These are phyloP conservation scores for Hamamelis virginiana DNA, from an alignment of 164 flowering plant species.

Conservation along the genomic window DNA sequence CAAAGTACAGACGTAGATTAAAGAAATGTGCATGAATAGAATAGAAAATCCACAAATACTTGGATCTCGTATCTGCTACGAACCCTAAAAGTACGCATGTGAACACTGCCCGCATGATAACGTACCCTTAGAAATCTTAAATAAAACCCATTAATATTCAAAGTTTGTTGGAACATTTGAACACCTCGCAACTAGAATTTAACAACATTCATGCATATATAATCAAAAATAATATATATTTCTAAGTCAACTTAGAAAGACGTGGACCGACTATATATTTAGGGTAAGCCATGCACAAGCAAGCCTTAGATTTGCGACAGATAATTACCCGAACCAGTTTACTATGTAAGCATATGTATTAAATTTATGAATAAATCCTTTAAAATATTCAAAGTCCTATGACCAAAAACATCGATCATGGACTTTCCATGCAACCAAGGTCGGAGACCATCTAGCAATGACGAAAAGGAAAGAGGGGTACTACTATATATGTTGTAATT, in stretches of 20 bases:
- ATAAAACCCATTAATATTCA: slow-evolving; percentile 12
- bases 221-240: not conserved
- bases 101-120: not conserved
- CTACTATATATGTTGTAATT: too few species aligned
- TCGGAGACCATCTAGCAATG: too few species aligned
- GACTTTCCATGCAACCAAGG: too few species aligned
- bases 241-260: slow-evolving; percentile 21
- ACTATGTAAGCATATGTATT: slow-evolving; percentile 12
- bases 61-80: not conserved
- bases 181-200: slow-evolving; percentile 26
- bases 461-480: too few species aligned
- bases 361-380: not conserved
- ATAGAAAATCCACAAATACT: not conserved
- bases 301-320: slow-evolving; percentile 19
- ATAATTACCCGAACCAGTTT: slow-evolving; percentile 16
- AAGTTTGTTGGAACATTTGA: slow-evolving; percentile 29
- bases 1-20: too few species aligned
- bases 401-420: too few species aligned
- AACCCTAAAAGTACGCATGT: not conserved
- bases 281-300: slow-evolving; percentile 15
- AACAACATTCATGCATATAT: not conserved
- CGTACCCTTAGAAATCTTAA: too few species aligned
- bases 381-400: too few species aligned
- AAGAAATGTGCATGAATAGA: too few species aligned
- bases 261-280: slow-evolving; percentile 8